Percentiles rank a stretch among this genome's conserved stretches.
Evolutionary conservation across 495 filamentous ascomycete genomes (phyloP).

Genomic region (Neurospora sp.): DNA sequence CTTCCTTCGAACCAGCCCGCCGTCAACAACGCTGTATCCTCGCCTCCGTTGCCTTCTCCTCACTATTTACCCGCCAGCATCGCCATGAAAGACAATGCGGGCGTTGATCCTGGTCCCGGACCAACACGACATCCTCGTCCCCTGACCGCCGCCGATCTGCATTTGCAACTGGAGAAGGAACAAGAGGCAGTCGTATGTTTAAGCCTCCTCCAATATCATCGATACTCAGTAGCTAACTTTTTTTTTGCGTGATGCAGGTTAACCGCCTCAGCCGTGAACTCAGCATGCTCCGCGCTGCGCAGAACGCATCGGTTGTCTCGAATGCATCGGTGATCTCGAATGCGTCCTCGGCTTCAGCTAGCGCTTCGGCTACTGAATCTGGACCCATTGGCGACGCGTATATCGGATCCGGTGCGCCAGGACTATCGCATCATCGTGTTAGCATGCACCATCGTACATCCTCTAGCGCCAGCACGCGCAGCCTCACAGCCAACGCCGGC

Average conservation of each 20-base stretch:
- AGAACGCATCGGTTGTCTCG: slow-evolving; percentile 72
- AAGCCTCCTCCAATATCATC: neutral
- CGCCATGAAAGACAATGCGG: slow-evolving; percentile 43
- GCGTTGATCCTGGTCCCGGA: slow-evolving; percentile 52
- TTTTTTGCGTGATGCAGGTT: slow-evolving; percentile 42
- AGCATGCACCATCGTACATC: slow-evolving; percentile 35
- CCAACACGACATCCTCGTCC: slow-evolving; percentile 74
- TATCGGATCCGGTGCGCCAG: slow-evolving; percentile 23
- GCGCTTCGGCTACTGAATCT: slow-evolving; percentile 29
- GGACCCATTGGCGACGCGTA: slow-evolving; percentile 21
- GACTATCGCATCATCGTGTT: slow-evolving; percentile 29
- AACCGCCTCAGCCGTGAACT: slow-evolving; percentile 88
- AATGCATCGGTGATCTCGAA: slow-evolving; percentile 74
- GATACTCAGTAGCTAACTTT: neutral
- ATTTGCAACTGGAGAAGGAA: slow-evolving; percentile 80
- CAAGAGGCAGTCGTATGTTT: slow-evolving; percentile 79
- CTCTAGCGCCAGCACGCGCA: slow-evolving; percentile 44
- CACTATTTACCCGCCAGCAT: slow-evolving; percentile 10
- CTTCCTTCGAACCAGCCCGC: slow-evolving; percentile 44
- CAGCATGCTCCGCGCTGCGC: slow-evolving; percentile 61
- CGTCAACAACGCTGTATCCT: slow-evolving; percentile 35
- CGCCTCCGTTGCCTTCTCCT: slow-evolving; percentile 15
- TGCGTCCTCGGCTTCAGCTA: slow-evolving; percentile 55
- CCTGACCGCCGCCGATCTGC: slow-evolving; percentile 75
- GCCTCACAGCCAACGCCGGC: slow-evolving; percentile 27